Conservation (phyloP, 169 alveolate species). For the Plasmodium ovale region DNA sequence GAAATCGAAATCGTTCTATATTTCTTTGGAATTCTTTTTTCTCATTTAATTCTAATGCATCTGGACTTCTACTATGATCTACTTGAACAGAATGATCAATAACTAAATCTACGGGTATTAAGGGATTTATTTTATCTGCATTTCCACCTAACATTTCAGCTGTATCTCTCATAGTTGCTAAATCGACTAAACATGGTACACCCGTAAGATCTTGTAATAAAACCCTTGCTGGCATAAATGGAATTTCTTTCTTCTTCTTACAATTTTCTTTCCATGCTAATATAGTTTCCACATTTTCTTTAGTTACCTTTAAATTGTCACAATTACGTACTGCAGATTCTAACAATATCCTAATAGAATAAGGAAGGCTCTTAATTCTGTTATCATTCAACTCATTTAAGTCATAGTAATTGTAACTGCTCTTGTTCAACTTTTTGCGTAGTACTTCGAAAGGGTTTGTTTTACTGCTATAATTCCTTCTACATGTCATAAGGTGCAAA, state of each 20-base stretch:
- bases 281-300: constrained; percentile 93
- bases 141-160: constrained; percentile 92
- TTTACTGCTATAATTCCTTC: constrained; percentile 20
- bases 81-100: constrained; percentile 97
- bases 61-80: constrained; percentile 92
- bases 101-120: constrained; percentile 96
- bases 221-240: constrained; percentile 98
- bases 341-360: constrained; percentile 92
- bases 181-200: constrained; percentile 96
- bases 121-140: constrained; percentile 94
- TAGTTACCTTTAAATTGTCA: constrained; percentile 93
- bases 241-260: constrained; percentile 91
- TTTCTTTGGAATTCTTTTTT: constrained; percentile 94
- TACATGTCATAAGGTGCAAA: constrained; percentile 4
- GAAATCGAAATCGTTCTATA: constrained; percentile 94
- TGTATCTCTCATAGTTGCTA: constrained; percentile 98
- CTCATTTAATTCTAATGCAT: constrained; percentile 93
- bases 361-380: constrained; percentile 88
- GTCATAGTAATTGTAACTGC: constrained; percentile 35
- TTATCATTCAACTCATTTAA: constrained; percentile 81
- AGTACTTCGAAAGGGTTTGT: constrained; percentile 41
- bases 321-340: constrained; percentile 96
- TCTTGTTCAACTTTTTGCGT: constrained; percentile 3
- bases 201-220: constrained; percentile 97
- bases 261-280: constrained; percentile 91